Evolutionary conservation across 2,329 filamentous ascomycete genomes (phyloP), one percentile per base, ranked within the genome.

Genomic region (Massarina eburnea): DNA sequence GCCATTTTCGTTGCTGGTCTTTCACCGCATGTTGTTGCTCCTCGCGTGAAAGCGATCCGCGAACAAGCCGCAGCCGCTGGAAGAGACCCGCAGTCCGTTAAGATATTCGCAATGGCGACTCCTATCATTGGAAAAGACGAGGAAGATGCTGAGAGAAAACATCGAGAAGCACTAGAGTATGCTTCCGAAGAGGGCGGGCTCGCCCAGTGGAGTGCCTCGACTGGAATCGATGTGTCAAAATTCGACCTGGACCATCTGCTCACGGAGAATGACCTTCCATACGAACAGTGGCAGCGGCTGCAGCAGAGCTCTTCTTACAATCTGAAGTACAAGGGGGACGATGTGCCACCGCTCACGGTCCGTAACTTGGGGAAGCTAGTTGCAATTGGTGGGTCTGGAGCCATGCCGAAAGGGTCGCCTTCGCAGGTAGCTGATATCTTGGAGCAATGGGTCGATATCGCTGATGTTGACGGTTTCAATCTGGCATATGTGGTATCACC

Each of bases 381-480:
- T 43, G 80, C 79, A 19, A 75, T 88, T 8, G 85, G 85, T 8
- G 85, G 85, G 1, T 75, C 85, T 14, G 83, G 83, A 0, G 79
- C 83, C 0, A 76, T 81, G 0, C 64, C 82, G 1, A 80, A 88
- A 0, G 85, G 85, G 0, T 86, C 81, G 0, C 72, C 84, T 0
- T 66, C 74, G 14, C 78, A 80, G 51, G 83, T 88, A 1, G 85
- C 84, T 0, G 84, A 89, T 59, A 76, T 79, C 41, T 73, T 89
- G 46, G 82, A 88, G 69, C 65, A 73, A 1, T 89, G 85, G 84
- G 73, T 87, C 0, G 56, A 71, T 3, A 84, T 86, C 59, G 83
- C 82, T 0, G 85, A 87, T 55, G 78, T 88, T 0, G 85, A 88
- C 61, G 85, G 85, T 0, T 89, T 89, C 67, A 89, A 89, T 61